A percentile compares a stretch with the other conserved stretches of the same genome.
phyloP scores from a whole-genome alignment of 129 eudicot genomes.

The Flaveria trinervia region DNA sequence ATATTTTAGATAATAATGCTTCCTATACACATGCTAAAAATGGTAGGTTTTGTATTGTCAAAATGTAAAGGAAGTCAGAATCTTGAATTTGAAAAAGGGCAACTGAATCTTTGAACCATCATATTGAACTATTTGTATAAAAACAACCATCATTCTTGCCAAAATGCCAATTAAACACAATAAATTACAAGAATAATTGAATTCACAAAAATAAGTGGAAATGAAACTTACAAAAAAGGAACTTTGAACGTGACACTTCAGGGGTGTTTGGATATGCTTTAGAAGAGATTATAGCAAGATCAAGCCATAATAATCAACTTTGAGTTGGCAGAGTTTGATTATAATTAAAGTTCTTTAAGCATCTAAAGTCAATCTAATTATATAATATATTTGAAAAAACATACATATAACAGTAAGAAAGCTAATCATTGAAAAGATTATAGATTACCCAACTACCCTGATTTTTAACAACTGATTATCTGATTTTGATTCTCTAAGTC shows the following conservation, averaged over 20 bases:
- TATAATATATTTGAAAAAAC: not conserved
- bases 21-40: not conserved
- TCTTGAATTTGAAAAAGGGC: not conserved
- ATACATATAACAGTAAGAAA: not conserved
- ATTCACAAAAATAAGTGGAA: not conserved
- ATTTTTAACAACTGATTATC: not conserved
- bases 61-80: not conserved
- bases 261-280: constrained; percentile 11
- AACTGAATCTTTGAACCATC: constrained; percentile 14
- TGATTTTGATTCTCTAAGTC: not conserved
- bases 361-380: not conserved
- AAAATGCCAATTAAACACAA: not conserved
- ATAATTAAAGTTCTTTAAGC: not conserved
- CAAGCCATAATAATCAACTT: not conserved
- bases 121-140: not conserved
- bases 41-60: not conserved
- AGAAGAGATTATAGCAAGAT: not conserved
- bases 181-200: not conserved
- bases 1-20: constrained; percentile 1
- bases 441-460: not conserved
- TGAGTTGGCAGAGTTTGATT: not conserved
- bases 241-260: not conserved
- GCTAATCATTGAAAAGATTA: not conserved
- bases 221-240: not conserved
- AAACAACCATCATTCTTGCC: constrained; percentile 7